Percentiles rank a stretch among this genome's conserved stretches.
Conservation (phyloP, 1,284 basidiomycete genomes). For the Inonotus obliquus region DNA sequence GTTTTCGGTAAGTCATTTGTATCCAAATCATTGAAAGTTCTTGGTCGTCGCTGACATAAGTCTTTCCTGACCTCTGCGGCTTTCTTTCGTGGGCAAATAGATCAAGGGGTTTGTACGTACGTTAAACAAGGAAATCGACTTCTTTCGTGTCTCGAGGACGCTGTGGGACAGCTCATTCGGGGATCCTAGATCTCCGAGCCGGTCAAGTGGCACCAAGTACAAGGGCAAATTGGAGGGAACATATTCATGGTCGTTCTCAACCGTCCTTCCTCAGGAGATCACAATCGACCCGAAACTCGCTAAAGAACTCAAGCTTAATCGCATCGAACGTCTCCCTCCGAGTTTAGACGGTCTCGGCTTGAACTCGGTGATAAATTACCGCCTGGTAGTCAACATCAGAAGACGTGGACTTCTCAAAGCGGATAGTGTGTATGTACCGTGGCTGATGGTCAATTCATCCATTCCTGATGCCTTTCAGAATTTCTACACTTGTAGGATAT, state of each 20-base stretch:
- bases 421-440: slow-evolving; percentile 6
- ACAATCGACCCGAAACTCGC: slow-evolving; percentile 5
- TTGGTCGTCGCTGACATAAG: not conserved
- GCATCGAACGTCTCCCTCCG: slow-evolving; percentile 12
- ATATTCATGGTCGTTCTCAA: slow-evolving; percentile 15
- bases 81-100: not conserved
- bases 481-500: slow-evolving; percentile 14
- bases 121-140: slow-evolving; percentile 1
- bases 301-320: slow-evolving; percentile 1
- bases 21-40: no score
- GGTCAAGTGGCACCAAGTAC: not conserved
- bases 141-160: slow-evolving; percentile 7
- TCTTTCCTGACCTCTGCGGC: not conserved
- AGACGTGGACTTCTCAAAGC: slow-evolving; percentile 9
- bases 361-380: slow-evolving; percentile 10
- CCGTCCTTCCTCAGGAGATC: slow-evolving; percentile 8
- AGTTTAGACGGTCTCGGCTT: slow-evolving; percentile 1
- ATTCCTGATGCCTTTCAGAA: not conserved
- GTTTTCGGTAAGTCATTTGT: slow-evolving; percentile 7
- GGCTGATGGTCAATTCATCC: not conserved
- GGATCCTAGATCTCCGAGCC: slow-evolving; percentile 1
- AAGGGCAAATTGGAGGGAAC: slow-evolving; percentile 14
- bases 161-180: slow-evolving; percentile 12
- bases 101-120: slow-evolving; percentile 10
- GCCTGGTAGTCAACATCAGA: slow-evolving; percentile 8